Evolutionary conservation across 2,329 filamentous ascomycete species (phyloP), one percentile per base, ranked within the genome.

Genomic region (Madurella mycetomatis): DNA sequence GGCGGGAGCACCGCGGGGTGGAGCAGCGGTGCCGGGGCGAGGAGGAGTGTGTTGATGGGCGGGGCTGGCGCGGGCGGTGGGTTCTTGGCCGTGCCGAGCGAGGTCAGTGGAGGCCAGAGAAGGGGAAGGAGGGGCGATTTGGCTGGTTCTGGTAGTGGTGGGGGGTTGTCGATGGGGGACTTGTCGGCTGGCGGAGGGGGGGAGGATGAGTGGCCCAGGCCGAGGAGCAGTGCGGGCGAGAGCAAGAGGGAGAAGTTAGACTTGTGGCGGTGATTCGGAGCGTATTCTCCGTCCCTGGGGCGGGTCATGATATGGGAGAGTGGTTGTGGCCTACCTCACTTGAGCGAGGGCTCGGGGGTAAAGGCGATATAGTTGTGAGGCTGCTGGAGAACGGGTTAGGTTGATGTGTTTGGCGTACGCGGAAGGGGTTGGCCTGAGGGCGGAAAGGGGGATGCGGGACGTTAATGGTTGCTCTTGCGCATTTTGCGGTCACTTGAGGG

Each of bases 21-120:
- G 77, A 75, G 79, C 53, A 69, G 70, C 4, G 74, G 76, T 7
- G 67, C 65, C 2, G 79, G 78, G 7, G 76, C 79, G 13, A 70
- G 81, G 53, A 74, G 75, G 60, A 83, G 81, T 53, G 69, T 83
- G 53, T 72, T 84, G 60, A 69, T 82, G 41, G 77, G 76, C 18
- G 77, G 78, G 45, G 76, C 77, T 0, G 66, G 71, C 2, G 76
- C 76, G 0, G 66, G 71, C 2, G 78, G 79, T 5, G 75, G 75
- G 12, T 84, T 83, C 61, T 64, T 83, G 53, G 75, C 79, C 7
- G 68, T 84, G 30, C 79, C 80, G 4, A 71, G n/a, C 37, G 51
- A 55, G 39, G 46, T 16, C 11, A 37, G 34, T 9, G 15, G 55
- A 48, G 5, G 47, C 31, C 2, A 47, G 42, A 1, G 51, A 45